A percentile compares a stretch with the other conserved stretches of the same genome.
Evolutionary conservation across 352 stramenopile genomes (phyloP).

Genomic region (Globisporangium nunn): DNA sequence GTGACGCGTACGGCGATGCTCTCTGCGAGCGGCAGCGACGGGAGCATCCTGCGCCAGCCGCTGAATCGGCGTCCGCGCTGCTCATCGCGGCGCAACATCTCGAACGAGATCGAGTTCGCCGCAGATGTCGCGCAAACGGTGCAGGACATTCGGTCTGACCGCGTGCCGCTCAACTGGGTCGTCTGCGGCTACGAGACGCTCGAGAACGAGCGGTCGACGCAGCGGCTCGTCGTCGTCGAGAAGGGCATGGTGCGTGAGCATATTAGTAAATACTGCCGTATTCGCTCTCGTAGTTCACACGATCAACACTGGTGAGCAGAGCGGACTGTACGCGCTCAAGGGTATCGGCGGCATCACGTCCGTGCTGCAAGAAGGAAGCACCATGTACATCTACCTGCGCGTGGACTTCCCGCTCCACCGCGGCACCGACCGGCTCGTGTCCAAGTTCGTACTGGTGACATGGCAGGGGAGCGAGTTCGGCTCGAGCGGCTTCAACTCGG

Average conservation of each 20-base stretch:
- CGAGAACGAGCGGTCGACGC: constrained; percentile 48
- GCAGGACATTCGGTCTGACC: constrained; percentile 76
- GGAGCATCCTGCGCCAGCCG: constrained; percentile 52
- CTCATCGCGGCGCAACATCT: constrained; percentile 64
- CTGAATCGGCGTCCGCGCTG: constrained; percentile 54
- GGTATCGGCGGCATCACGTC: constrained; percentile 75
- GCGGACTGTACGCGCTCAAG: constrained; percentile 74
- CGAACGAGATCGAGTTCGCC: constrained; percentile 80
- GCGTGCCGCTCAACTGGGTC: constrained; percentile 78
- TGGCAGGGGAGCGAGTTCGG: constrained; percentile 60
- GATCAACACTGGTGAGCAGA: constrained; percentile 23
- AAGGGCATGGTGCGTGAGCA: constrained; percentile 67
- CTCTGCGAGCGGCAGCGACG: constrained; percentile 28
- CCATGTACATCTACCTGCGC: constrained; percentile 89
- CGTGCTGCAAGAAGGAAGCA: constrained; percentile 60
- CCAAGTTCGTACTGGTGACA: constrained; percentile 84
- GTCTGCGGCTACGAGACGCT: constrained; percentile 73
- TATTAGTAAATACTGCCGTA: background rate
- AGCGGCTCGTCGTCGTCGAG: constrained; percentile 73
- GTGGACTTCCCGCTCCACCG: constrained; percentile 80
- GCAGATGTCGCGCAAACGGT: constrained; percentile 59
- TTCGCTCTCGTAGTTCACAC: background rate
- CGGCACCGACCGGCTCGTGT: constrained; percentile 75
- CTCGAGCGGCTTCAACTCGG: constrained; percentile 51
- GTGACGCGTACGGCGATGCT: background rate